These are phyloP conservation scores for Colletotrichum aenigma DNA, from an alignment of 2,329 filamentous ascomycete genomes.

Conservation along the genomic window DNA sequence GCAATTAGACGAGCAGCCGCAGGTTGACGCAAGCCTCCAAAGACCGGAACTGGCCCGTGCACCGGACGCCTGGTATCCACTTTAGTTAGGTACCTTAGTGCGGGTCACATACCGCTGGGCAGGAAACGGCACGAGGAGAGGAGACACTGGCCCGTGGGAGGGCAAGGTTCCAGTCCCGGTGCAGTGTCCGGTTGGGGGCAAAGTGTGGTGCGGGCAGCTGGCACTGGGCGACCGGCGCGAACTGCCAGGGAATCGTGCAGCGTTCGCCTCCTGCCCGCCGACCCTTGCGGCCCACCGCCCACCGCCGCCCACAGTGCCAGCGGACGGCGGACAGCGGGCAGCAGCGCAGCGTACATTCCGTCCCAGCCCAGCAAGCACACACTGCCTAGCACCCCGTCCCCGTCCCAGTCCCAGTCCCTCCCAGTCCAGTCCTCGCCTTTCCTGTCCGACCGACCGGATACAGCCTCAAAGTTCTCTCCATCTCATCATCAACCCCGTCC, in stretches of 20 bases:
- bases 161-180: background rate
- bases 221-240: background rate
- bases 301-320: background rate
- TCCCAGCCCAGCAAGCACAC: constrained; percentile 14
- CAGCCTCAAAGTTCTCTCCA: constrained; percentile 21
- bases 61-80: background rate
- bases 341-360: constrained; percentile 13
- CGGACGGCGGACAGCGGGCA: background rate
- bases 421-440: constrained; percentile 16
- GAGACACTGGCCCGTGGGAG: background rate
- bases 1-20: constrained; percentile 19
- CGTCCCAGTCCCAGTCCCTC: background rate
- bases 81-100: background rate
- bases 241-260: constrained; percentile 3
- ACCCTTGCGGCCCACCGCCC: background rate
- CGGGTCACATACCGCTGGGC: background rate
- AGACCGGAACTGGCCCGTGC: constrained; percentile 1
- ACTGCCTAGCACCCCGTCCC: background rate
- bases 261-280: background rate
- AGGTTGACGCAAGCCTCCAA: constrained; percentile 13
- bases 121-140: background rate
- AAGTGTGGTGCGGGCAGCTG: background rate
- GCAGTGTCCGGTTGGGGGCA: background rate
- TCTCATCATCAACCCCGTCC: constrained; percentile 14
- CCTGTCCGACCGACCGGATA: constrained; percentile 20